phyloP scores from a whole-genome alignment of 2,329 filamentous ascomycete genomes.

The Calonectria montana region DNA sequence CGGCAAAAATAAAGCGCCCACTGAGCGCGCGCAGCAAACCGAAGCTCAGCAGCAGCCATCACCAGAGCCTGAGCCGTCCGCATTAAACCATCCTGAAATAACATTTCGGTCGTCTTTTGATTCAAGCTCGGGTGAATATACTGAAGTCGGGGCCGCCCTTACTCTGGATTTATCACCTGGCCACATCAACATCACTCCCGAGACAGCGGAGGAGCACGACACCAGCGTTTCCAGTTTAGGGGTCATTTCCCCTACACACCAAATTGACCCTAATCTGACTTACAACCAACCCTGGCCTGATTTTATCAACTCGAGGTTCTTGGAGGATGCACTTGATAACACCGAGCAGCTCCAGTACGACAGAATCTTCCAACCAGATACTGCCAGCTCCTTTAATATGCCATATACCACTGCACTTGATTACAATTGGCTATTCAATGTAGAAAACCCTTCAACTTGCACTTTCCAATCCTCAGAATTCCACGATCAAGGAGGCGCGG shows the following conservation, averaged over 20 bases:
- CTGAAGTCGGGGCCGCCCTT: background rate
- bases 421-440: conserved; percentile 72
- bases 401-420: conserved; percentile 72
- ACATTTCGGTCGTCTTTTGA: background rate
- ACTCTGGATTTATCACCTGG: conserved; percentile 1
- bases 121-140: background rate
- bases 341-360: conserved; percentile 52
- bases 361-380: conserved; percentile 70
- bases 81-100: background rate
- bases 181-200: background rate
- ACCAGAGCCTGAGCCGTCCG: conserved; percentile 12
- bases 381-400: conserved; percentile 73
- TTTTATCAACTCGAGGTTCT: conserved; percentile 18
- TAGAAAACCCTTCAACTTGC: conserved; percentile 44
- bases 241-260: background rate
- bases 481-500: background rate
- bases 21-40: conserved; percentile 10
- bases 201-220: background rate
- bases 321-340: conserved; percentile 14
- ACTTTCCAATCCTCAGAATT: conserved; percentile 10
- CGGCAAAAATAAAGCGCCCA: conserved; percentile 19
- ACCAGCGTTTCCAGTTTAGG: background rate
- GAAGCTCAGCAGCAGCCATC: conserved; percentile 20
- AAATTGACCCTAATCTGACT: conserved; percentile 1
- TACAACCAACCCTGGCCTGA: conserved; percentile 29